phyloP scores from a whole-genome alignment of 1,284 basidiomycete genomes.

The Moniliophthora roreri region DNA sequence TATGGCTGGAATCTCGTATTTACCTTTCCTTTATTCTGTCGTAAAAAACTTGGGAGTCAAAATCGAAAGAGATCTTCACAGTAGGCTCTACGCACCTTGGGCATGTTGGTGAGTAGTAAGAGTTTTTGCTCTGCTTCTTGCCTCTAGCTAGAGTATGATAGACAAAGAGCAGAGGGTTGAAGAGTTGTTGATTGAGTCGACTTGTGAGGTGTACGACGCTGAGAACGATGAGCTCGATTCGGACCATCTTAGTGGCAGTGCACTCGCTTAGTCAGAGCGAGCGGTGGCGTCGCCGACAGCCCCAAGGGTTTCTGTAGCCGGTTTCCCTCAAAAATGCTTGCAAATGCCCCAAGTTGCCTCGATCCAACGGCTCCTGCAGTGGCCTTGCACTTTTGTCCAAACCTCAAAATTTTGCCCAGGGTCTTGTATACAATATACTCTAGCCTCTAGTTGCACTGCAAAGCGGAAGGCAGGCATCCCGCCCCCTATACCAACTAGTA shows the following conservation, averaged over 20 bases:
- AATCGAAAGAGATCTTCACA: slow-evolving; percentile 15
- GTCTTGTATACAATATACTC: too few relatives aligned
- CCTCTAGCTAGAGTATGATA: background rate
- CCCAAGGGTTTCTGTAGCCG: too few relatives aligned
- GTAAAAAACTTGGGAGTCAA: slow-evolving; percentile 16
- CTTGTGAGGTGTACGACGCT: background rate
- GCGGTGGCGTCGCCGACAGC: too few relatives aligned
- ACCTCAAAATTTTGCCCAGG: too few relatives aligned
- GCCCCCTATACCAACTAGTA: too few relatives aligned
- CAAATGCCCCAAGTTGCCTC: too few relatives aligned
- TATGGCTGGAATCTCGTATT: background rate
- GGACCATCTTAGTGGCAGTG: background rate
- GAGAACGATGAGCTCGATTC: background rate
- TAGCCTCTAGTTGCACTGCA: too few relatives aligned
- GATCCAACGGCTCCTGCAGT: too few relatives aligned
- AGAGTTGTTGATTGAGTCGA: background rate
- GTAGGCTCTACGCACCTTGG: slow-evolving; percentile 44
- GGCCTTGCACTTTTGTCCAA: too few relatives aligned
- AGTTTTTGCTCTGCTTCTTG: background rate
- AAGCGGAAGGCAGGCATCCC: too few relatives aligned
- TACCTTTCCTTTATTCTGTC: slow-evolving; percentile 85
- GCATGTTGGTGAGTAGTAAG: slow-evolving; percentile 39
- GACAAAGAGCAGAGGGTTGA: background rate
- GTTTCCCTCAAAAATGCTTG: too few relatives aligned
- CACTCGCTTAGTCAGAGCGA: background rate